Base-by-base conservation (phyloP, 1,284 basidiomycete genomes). In the Boletus mariae region DNA sequence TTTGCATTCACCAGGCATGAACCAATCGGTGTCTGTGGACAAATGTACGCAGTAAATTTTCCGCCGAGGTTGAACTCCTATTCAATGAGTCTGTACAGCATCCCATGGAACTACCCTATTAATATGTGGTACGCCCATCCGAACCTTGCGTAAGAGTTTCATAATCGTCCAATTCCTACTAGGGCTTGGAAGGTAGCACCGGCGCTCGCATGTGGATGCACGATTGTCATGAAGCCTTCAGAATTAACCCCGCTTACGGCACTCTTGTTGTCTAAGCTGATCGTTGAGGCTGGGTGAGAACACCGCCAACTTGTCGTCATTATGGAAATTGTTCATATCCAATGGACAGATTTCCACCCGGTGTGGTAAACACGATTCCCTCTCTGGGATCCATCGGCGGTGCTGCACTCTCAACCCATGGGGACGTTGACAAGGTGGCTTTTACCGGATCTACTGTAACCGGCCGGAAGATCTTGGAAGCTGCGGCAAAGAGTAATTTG, bases 51-150 rank as follows among this genome's bases (percentile, higher is more conserved):
- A 35, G 26, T 38, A 50, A 57, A 40, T 58, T 53, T 26, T 35
- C 56, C 23, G 17, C 32, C 47, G 49, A 41, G 44, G 29, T 57
- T 45, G 8, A 17, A 48, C 57, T 31, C 47, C 35, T 47, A 45
- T 49, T 54, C 20, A 41, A 41, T 25, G 15, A 57, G 49, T 29
- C 28, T 51, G 38, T 57, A 38, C 53, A 92, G 90, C 61, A 92
- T 93, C 59, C 90, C 90, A 11, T 92, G 89, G 90, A 94, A 95
- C 73, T 95, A 94, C 69, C 94, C 92, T 13, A 88, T 96, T 68
- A 83, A 83, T 61, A 94, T 95, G 92, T 92, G 90, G 86, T 85
- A 70, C 26, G 63, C 28, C 23, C 37, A 15, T 45, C 28, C 35
- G 38, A 47, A 28, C 49, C 52, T 57, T 47, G 55, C 43, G 49